Evolutionary conservation across 1,284 basidiomycete genomes (phyloP).

Genomic region (Trametes hirsuta): DNA sequence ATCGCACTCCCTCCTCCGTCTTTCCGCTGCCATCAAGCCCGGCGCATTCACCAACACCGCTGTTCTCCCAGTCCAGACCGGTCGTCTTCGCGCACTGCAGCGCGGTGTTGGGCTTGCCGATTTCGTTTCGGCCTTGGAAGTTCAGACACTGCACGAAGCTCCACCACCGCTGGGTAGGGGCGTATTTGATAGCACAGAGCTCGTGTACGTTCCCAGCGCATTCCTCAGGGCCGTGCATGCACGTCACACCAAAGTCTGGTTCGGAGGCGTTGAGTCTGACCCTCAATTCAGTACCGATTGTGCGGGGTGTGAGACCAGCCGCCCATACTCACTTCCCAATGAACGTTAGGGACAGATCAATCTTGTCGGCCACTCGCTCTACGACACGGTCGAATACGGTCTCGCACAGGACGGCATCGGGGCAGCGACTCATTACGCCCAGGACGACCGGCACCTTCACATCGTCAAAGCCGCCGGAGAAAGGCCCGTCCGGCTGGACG

Average conservation of each 20-base stretch:
- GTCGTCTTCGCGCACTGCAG: slow-evolving; percentile 65
- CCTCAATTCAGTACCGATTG: neutral
- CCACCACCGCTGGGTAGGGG: slow-evolving; percentile 65
- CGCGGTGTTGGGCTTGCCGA: slow-evolving; percentile 71
- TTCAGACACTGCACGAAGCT: slow-evolving; percentile 78
- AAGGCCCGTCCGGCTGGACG: slow-evolving; percentile 29
- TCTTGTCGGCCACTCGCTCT: slow-evolving; percentile 60
- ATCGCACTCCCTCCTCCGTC: slow-evolving; percentile 58
- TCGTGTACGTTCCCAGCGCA: slow-evolving; percentile 89
- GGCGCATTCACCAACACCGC: slow-evolving; percentile 61
- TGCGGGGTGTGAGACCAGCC: neutral
- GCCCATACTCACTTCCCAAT: slow-evolving; percentile 68
- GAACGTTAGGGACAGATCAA: slow-evolving; percentile 73
- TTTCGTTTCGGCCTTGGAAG: slow-evolving; percentile 61
- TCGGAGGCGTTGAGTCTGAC: slow-evolving; percentile 68
- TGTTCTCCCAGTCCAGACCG: slow-evolving; percentile 69
- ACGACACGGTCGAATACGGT: slow-evolving; percentile 76
- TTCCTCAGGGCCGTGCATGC: slow-evolving; percentile 79
- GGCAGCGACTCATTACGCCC: slow-evolving; percentile 81
- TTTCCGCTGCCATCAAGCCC: slow-evolving; percentile 60
- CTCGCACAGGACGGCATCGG: slow-evolving; percentile 81
- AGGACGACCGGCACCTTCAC: slow-evolving; percentile 58
- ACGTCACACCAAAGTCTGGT: slow-evolving; percentile 70
- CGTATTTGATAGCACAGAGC: slow-evolving; percentile 72
- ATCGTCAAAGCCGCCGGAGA: slow-evolving; percentile 30